Conservation (phyloP, 164 flowering plant genomes). For the Euptelea pleiosperma region DNA sequence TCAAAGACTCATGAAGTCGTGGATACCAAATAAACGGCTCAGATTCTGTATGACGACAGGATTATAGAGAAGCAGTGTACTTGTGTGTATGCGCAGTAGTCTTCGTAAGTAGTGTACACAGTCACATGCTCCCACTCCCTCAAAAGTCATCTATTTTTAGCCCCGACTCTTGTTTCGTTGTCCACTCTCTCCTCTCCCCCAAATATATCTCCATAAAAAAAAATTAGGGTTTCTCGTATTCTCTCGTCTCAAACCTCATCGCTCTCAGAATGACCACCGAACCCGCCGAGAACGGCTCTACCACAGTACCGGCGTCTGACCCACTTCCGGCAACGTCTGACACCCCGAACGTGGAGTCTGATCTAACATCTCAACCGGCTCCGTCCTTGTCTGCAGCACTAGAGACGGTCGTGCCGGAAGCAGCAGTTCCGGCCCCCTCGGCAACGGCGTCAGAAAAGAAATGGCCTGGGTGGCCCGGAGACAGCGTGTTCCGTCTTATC, state of each 20-base stretch:
- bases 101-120: too few relatives aligned
- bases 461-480: conserved; percentile 99
- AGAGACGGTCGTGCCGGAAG: not conserved
- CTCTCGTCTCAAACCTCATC: not conserved
- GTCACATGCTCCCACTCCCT: too few relatives aligned
- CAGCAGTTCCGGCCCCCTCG: not conserved
- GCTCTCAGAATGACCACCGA: conserved; percentile 3
- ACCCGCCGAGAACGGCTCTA: conserved; percentile 11
- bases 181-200: too few relatives aligned
- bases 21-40: too few relatives aligned
- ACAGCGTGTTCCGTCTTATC: conserved; percentile 67
- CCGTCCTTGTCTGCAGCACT: conserved; percentile 1
- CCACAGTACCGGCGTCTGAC: not conserved
- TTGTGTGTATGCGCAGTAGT: too few relatives aligned
- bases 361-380: not conserved
- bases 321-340: not conserved
- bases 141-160: too few relatives aligned
- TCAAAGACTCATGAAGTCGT: too few relatives aligned
- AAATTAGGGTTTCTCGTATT: conserved; percentile 8
- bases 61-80: too few relatives aligned
- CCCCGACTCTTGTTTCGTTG: too few relatives aligned
- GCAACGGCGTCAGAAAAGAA: conserved; percentile 17
- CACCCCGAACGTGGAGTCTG: conserved; percentile 2
- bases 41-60: too few relatives aligned
- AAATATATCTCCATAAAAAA: too few relatives aligned